Conservation (phyloP, 495 filamentous ascomycete species). For the Trichocladium uniseriatum region DNA sequence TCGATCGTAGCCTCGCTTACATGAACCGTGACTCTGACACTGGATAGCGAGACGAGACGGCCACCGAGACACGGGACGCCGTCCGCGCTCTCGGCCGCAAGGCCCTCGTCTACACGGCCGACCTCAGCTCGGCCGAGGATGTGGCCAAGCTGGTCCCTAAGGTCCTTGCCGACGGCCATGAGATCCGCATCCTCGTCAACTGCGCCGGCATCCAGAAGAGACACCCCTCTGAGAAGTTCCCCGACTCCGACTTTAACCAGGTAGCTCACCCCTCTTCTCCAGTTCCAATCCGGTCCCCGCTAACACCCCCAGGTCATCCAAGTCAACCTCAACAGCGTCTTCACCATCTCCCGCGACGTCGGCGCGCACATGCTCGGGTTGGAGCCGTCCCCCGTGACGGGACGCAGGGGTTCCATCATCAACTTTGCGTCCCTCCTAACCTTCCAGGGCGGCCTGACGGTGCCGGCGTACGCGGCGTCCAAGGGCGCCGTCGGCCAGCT, state of each 20-base stretch:
- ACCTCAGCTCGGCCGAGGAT: constrained; percentile 53
- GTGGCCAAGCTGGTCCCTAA: constrained; percentile 54
- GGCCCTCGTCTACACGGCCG: constrained; percentile 58
- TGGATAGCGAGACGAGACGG: constrained; percentile 54
- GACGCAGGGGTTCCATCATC: constrained; percentile 66
- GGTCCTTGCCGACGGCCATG: constrained; percentile 49
- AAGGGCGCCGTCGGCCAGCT: constrained; percentile 83
- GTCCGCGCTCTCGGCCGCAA: constrained; percentile 59
- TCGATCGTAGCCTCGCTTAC: not conserved
- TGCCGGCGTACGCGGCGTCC: constrained; percentile 82
- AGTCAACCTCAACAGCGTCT: constrained; percentile 76
- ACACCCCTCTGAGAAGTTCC: constrained; percentile 69
- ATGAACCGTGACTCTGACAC: too few species aligned
- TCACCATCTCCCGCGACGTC: constrained; percentile 73
- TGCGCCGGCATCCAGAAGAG: constrained; percentile 79
- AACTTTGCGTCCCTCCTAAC: constrained; percentile 78
- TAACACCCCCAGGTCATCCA: constrained; percentile 65
- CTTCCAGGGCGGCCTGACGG: constrained; percentile 86
- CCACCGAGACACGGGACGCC: constrained; percentile 52
- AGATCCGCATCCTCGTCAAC: constrained; percentile 69
- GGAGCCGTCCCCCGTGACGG: constrained; percentile 39
- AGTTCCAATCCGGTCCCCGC: not conserved
- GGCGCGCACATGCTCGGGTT: constrained; percentile 73
- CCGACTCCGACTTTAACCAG: constrained; percentile 73
- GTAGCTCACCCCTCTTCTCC: constrained; percentile 20